Percentiles rank a stretch among this genome's conserved stretches.
These are phyloP conservation scores for Vaucheria bursata DNA, from an alignment of 352 stramenopile species.

Conservation along the genomic window DNA sequence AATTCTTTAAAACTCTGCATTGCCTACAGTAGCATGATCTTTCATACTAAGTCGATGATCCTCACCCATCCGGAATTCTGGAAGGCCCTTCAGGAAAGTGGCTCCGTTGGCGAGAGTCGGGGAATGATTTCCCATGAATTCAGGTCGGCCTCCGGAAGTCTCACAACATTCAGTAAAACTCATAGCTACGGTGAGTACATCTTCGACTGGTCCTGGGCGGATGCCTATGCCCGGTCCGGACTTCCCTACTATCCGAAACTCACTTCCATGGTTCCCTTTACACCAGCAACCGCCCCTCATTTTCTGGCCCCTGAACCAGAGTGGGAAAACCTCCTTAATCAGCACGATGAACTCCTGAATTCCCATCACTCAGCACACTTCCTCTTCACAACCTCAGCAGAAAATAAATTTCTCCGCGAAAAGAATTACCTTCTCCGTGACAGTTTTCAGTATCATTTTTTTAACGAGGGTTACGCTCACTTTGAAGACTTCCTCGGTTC, in stretches of 20 bases:
- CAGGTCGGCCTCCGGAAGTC: background rate
- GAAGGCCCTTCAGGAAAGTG: background rate
- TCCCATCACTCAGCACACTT: background rate
- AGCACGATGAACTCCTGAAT: background rate
- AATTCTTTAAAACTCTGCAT: too few relatives aligned
- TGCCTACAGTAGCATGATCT: too few relatives aligned
- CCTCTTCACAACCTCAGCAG: background rate
- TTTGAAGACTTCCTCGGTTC: background rate
- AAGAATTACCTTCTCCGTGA: background rate
- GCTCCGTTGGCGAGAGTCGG: background rate
- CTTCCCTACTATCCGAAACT: conserved; percentile 11
- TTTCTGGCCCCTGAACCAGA: background rate
- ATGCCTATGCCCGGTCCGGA: background rate
- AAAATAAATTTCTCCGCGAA: background rate
- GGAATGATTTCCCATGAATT: background rate
- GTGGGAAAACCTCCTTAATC: too few relatives aligned
- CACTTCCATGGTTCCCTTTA: background rate
- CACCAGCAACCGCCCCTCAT: background rate
- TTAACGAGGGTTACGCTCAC: background rate
- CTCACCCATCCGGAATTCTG: background rate
- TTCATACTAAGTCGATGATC: background rate
- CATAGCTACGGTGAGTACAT: conserved; percentile 8
- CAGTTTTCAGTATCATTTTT: conserved; percentile 2
- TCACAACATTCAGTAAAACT: background rate
- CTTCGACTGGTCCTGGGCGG: conserved; percentile 2